Base-by-base conservation (phyloP, 1,284 basidiomycete species). In the Xerocomus amazonicus region DNA sequence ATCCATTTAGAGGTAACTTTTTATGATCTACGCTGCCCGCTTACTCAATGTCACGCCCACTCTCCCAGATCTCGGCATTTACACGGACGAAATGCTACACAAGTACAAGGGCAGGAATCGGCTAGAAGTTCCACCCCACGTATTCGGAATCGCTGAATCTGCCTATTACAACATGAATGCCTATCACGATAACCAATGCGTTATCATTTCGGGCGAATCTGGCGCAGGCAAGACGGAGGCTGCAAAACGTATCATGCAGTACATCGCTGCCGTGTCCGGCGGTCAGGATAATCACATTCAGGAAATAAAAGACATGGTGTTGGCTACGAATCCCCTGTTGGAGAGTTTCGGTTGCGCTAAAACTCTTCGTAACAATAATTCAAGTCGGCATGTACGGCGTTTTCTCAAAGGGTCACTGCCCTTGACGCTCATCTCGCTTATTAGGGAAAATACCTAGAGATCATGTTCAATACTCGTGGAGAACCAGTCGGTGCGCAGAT, bases 161-260 rank as follows among this genome's bases (percentile, higher is more conserved):
- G 87, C 94, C 10, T 99, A 98, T 76, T 99, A 99, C 76, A 94
- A 97, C 70, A 99, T 99, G 97, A 95, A 92, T 57, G 92, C 94
- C 28, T 98, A 99, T 73, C 89, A 96, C 69, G 96, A 99, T 73
- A 99, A 99, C 68, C 97, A 99, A 75, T 99, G 97, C 70, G 96
- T 99, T 50, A 99, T 99, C 72, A 99, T 99, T 65, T 96, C 96
- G 44, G 97, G 97, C 53, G 97, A 99, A 75, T 97, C 93, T 10
- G 95, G 95, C 50, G 94, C 94, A 9, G 95, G 94, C 45, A 97
- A 97, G 78, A 97, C 94, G 7, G 95, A 97, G 70, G 94, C 94
- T 9, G 95, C 95, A 23, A 97, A 97, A 69, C 84, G 94, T 50
- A 99, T 99, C 72, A 99, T 99, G 97, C 95, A 99, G 71, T 99